A percentile compares a stretch with the other conserved stretches of the same genome.
These are phyloP conservation scores for Paramarasmius palmivorus DNA, from an alignment of 1,284 basidiomycete species.

Conservation along the genomic window DNA sequence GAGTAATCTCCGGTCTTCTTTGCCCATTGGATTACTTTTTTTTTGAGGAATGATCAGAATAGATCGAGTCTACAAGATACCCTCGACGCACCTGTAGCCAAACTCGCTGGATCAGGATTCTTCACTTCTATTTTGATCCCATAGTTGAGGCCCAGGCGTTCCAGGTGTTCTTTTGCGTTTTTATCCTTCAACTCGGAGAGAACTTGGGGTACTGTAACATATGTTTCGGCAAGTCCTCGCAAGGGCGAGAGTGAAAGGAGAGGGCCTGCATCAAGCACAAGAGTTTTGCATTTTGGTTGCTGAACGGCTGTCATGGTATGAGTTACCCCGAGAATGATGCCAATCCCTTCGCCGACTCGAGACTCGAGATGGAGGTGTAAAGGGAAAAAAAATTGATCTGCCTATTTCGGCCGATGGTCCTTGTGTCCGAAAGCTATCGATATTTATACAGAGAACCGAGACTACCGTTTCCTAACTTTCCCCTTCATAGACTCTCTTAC, in stretches of 20 bases:
- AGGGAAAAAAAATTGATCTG: neutral
- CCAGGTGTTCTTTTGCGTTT: constrained; percentile 83
- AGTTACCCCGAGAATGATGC: neutral
- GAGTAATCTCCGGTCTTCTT: constrained; percentile 97
- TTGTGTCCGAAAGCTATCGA: neutral
- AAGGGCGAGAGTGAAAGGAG: constrained; percentile 85
- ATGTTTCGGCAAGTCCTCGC: constrained; percentile 79
- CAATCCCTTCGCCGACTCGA: neutral
- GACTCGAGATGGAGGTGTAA: too few species aligned
- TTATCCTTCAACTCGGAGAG: constrained; percentile 87
- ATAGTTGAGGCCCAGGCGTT: constrained; percentile 69
- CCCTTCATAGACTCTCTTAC: neutral
- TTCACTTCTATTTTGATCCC: constrained; percentile 79
- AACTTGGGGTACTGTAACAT: constrained; percentile 87
- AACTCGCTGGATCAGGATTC: constrained; percentile 70
- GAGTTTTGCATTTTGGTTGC: constrained; percentile 61
- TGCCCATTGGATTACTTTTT: constrained; percentile 83
- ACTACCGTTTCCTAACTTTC: neutral
- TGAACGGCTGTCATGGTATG: constrained; percentile 6
- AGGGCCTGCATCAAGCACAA: constrained; percentile 92
- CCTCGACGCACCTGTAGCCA: constrained; percentile 71
- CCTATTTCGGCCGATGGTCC: constrained; percentile 8
- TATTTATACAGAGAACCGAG: neutral
- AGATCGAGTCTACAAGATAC: constrained; percentile 3
- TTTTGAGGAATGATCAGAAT: constrained; percentile 12